Conservation (phyloP, 1,284 basidiomycete genomes). For the Pascua guehoae region DNA sequence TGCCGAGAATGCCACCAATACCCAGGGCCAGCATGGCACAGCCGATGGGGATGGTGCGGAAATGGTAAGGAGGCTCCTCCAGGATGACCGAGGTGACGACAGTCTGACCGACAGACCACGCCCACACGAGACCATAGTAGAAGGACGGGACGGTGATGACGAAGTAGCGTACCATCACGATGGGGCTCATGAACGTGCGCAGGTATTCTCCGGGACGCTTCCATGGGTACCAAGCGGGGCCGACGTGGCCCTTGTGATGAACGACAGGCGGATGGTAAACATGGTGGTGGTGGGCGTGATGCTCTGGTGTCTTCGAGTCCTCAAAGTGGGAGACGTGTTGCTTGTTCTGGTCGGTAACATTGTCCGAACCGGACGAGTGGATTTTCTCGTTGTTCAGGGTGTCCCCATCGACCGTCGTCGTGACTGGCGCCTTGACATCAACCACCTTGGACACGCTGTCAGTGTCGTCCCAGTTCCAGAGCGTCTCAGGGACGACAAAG, state of each 20-base stretch:
- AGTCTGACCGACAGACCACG: slow-evolving; percentile 41
- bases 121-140: slow-evolving; percentile 43
- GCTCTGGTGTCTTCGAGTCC: background rate
- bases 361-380: background rate
- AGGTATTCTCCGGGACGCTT: slow-evolving; percentile 34
- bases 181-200: slow-evolving; percentile 27
- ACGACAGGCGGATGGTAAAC: background rate
- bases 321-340: background rate
- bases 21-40: slow-evolving; percentile 39
- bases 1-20: slow-evolving; percentile 43
- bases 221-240: slow-evolving; percentile 43
- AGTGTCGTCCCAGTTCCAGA: slow-evolving; percentile 23
- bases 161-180: slow-evolving; percentile 26
- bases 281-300: background rate
- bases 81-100: slow-evolving; percentile 40
- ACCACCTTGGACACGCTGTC: background rate
- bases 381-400: no score
- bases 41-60: slow-evolving; percentile 35
- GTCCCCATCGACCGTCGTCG: no score
- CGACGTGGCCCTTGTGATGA: slow-evolving; percentile 11
- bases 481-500: slow-evolving; percentile 44
- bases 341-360: background rate
- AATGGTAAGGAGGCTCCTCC: slow-evolving; percentile 39
- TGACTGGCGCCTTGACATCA: no score
- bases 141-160: slow-evolving; percentile 33